Base-by-base conservation (phyloP, 176 grass and related monocot genomes). In the Musa schizocarpa region DNA sequence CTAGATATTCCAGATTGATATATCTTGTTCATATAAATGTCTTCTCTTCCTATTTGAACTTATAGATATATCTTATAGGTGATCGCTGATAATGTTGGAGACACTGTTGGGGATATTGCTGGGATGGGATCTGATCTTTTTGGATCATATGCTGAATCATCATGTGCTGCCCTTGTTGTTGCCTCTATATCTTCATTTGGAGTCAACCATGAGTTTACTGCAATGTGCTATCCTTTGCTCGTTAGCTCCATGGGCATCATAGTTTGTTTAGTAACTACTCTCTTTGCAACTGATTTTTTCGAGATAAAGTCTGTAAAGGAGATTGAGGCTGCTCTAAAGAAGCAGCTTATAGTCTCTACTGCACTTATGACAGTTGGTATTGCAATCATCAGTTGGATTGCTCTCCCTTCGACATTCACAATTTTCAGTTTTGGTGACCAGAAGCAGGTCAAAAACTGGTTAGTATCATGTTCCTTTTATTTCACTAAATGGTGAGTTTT, bases 191-290 rank as follows among this genome's bases (percentile, higher is more conserved):
- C 34, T 43, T 43, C 34, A 6, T 68, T 5, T 43, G 34, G 34
- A 43, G 34, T 43, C 34, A 43, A 43, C 4, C 34, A 43, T 43
- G 34, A 43, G 4, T 43, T 43, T 5, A 82, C 83, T 2, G 87
- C 79, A 56, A 89, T 89, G 87, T 79, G 69, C 52, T 89, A 77
- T 73, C 87, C 87, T 1, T 77, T 85, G 76, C 83, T 89, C 10
- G 78, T 82, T 52, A 80, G 83, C 77, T 89, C 87, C 2, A 53
- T 85, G 54, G 87, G 87, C 50, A 89, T 89, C 62, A 24, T 89
- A 11, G 73, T 89, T 65, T 80, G 83, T 65, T 55, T 89, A 53
- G 74, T 89, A 20, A 82, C 87, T 50, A 89, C 82, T 12, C 80
- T 89, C 29, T 89, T 89, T 61, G 87, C 83, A 21, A 85, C 80